phyloP scores from a whole-genome alignment of 2,329 filamentous ascomycete genomes.

The Claviceps paspali region DNA sequence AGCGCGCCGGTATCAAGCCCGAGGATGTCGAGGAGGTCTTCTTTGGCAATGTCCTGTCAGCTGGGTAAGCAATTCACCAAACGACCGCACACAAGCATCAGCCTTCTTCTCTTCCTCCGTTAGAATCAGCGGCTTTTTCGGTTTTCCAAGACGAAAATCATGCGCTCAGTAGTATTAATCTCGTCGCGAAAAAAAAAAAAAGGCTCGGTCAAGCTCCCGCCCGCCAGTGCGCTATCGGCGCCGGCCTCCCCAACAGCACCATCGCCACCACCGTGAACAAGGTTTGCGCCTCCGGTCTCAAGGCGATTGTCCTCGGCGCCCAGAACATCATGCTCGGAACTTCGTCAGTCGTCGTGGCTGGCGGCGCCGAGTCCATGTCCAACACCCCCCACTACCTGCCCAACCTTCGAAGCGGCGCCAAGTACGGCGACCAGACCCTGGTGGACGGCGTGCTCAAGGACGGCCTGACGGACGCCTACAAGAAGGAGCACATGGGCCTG shows the following conservation, averaged over 20 bases:
- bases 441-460: constrained; percentile 90
- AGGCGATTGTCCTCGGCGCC: constrained; percentile 85
- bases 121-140: no score
- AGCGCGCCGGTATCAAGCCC: constrained; percentile 75
- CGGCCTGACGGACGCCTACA: constrained; percentile 86
- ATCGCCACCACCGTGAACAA: constrained; percentile 95
- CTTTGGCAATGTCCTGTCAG: constrained; percentile 95
- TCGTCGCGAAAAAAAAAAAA: neutral
- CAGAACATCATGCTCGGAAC: constrained; percentile 97
- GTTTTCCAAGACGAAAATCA: no score
- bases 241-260: constrained; percentile 65
- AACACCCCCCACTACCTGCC: constrained; percentile 94
- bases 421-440: constrained; percentile 83
- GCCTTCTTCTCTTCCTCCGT: no score
- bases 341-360: constrained; percentile 82
- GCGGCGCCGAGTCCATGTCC: constrained; percentile 96
- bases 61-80: constrained; percentile 50
- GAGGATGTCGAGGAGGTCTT: constrained; percentile 91
- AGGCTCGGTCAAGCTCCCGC: constrained; percentile 94
- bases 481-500: constrained; percentile 93
- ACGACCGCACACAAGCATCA: neutral
- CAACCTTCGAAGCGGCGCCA: constrained; percentile 69
- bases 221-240: constrained; percentile 80
- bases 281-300: constrained; percentile 90
- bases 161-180: neutral